A percentile compares a stretch with the other conserved stretches of the same genome.
These are phyloP conservation scores for Yamadazyma takamatsuzukensis DNA, from an alignment of 805 yeast species.

Conservation along the genomic window DNA sequence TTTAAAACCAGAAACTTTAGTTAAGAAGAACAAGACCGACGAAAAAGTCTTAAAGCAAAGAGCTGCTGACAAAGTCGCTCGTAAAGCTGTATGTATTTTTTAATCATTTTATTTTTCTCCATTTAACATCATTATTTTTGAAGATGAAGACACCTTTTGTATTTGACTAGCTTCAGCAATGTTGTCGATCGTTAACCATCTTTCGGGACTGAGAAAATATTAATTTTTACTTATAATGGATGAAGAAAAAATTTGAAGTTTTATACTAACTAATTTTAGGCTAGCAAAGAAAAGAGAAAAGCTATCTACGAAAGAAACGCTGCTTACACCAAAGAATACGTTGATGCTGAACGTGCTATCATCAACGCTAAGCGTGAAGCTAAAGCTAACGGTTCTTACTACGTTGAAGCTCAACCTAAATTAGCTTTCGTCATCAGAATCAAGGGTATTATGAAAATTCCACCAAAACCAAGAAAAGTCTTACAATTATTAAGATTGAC, in stretches of 20 bases:
- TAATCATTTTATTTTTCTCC: conserved; percentile 1
- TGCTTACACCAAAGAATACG: conserved; percentile 94
- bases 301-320: conserved; percentile 91
- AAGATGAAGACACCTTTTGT: conserved; percentile 48
- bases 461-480: conserved; percentile 99
- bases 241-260: conserved; percentile 1
- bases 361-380: conserved; percentile 89
- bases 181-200: conserved; percentile 81
- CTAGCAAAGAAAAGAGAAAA: conserved; percentile 51
- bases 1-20: conserved; percentile 78
- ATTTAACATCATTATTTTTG: conserved; percentile 28
- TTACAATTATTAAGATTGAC: conserved; percentile 88
- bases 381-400: conserved; percentile 90
- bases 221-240: conserved; percentile 1
- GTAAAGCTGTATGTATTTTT: conserved; percentile 70
- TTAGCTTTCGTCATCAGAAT: conserved; percentile 95
- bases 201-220: conserved; percentile 69
- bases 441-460: conserved; percentile 98
- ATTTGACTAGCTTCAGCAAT: conserved; percentile 67
- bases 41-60: conserved; percentile 73
- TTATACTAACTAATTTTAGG: conserved; percentile 39
- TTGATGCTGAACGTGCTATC: conserved; percentile 84
- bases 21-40: conserved; percentile 77
- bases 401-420: conserved; percentile 91
- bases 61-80: conserved; percentile 75